Base-by-base conservation (phyloP, 2,329 filamentous ascomycete species). In the Scleromitrula shiraiana region DNA sequence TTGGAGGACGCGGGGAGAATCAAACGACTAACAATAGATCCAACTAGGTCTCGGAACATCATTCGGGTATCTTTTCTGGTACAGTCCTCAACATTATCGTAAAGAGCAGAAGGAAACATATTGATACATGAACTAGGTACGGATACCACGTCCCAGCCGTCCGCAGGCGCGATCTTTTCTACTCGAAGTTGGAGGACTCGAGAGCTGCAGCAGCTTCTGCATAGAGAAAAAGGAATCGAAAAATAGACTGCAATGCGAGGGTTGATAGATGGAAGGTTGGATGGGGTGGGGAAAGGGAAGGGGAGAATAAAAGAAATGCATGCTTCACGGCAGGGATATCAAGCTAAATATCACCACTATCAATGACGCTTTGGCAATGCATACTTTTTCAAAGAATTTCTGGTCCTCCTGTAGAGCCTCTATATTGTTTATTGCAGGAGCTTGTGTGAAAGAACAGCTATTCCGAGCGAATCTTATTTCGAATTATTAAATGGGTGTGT, bases 61-160 rank as follows among this genome's bases (percentile, higher is more conserved):
- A 49, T 63, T 65, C 56, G 75, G 75, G 61, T 78, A 77, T 63
- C 65, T 67, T 59, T 78, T 69, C 66, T 78, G 75, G 75, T 78
- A 76, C 61, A 71, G 12, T 19, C 7, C 3, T 12, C 19, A 15
- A 9, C 9, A 7, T 19, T 2, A 17, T 14, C 7, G 9, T 2
- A 14, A 17, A 7, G 2, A 19, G 15, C 10, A 3, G 4, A 9
- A 14, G 30, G 23, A 7, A n/a, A 23, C 8, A 14, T 6, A 9
- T 3, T 22, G 29, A 22, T 48, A 27, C 40, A 15, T 4, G 7
- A 12, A 23, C 9, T 20, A 65, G 59, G 58, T 62, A 63, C 62
- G 69, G 67, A 50, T 68, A 68, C 57, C 72, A 75, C 56, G 58
- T 68, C 38, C 67, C 67, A 49, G 59, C 63, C 5, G 64, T 69